phyloP scores from a whole-genome alignment of 2,329 filamentous ascomycete genomes.

The Monosporascus sp. region DNA sequence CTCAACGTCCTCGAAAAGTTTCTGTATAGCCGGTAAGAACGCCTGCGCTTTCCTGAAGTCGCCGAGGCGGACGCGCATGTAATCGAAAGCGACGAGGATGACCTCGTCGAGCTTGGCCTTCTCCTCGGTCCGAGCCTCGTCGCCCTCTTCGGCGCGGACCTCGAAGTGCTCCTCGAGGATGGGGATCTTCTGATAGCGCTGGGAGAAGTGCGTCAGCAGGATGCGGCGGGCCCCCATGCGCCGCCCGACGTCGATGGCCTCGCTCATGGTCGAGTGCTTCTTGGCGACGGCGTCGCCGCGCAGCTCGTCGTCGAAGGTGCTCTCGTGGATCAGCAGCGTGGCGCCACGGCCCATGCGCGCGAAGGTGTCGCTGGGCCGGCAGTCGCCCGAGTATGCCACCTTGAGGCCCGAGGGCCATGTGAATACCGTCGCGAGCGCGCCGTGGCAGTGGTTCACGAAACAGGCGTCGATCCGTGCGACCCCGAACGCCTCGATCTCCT shows the following conservation, averaged over 20 bases:
- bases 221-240: conserved; percentile 76
- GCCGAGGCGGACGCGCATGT: conserved; percentile 59
- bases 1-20: conserved; percentile 19
- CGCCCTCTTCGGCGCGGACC: conserved; percentile 16
- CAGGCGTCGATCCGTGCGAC: conserved; percentile 63
- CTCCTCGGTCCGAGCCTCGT: conserved; percentile 13
- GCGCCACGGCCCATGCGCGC: conserved; percentile 64
- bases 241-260: conserved; percentile 73
- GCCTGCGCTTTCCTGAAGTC: conserved; percentile 27
- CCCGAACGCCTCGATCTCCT: conserved; percentile 48
- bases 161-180: conserved; percentile 35
- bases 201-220: conserved; percentile 89
- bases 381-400: conserved; percentile 91
- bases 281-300: conserved; percentile 73
- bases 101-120: conserved; percentile 43
- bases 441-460: conserved; percentile 71
- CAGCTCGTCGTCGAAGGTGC: conserved; percentile 89
- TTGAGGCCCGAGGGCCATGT: conserved; percentile 78
- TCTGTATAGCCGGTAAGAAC: conserved; percentile 26
- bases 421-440: conserved; percentile 69
- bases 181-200: conserved; percentile 79
- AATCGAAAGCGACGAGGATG: conserved; percentile 70
- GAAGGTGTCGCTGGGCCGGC: conserved; percentile 70
- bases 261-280: conserved; percentile 82
- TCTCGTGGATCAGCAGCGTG: conserved; percentile 89